Conservation (phyloP, 2,329 filamentous ascomycete species). For the Microcyclosporella mali region DNA sequence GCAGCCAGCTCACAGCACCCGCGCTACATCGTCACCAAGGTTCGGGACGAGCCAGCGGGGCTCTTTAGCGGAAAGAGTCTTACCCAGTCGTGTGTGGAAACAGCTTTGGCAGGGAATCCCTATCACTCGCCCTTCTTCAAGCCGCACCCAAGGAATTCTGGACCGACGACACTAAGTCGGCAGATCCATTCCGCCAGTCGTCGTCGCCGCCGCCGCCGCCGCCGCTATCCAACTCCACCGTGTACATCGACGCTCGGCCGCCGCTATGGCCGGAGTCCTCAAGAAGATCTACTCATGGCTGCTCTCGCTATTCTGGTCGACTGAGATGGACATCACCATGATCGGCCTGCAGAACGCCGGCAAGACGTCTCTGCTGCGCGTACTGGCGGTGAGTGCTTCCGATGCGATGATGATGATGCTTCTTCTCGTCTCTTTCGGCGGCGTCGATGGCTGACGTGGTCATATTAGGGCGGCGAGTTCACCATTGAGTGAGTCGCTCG, state of each 20-base stretch:
- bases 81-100: too few relatives aligned
- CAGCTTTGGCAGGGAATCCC: too few relatives aligned
- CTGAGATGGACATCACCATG: constrained; percentile 99
- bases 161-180: too few relatives aligned
- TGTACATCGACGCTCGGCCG: constrained; percentile 13
- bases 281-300: constrained; percentile 97
- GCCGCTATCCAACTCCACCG: neutral
- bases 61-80: too few relatives aligned
- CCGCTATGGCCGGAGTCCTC: constrained; percentile 81
- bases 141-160: too few relatives aligned
- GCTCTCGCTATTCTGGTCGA: constrained; percentile 96
- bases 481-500: constrained; percentile 78
- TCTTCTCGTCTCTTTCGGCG: constrained; percentile 6
- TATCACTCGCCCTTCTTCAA: too few relatives aligned
- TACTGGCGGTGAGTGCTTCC: constrained; percentile 72
- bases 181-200: too few relatives aligned
- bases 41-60: too few relatives aligned
- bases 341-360: constrained; percentile 96
- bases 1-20: too few relatives aligned
- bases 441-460: constrained; percentile 33
- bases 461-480: constrained; percentile 83
- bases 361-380: constrained; percentile 89
- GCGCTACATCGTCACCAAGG: too few relatives aligned
- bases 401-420: constrained; percentile 9
- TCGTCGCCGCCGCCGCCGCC: neutral